Conservation (phyloP, 1,284 basidiomycete genomes). For the Ganoderma meredithae region DNA sequence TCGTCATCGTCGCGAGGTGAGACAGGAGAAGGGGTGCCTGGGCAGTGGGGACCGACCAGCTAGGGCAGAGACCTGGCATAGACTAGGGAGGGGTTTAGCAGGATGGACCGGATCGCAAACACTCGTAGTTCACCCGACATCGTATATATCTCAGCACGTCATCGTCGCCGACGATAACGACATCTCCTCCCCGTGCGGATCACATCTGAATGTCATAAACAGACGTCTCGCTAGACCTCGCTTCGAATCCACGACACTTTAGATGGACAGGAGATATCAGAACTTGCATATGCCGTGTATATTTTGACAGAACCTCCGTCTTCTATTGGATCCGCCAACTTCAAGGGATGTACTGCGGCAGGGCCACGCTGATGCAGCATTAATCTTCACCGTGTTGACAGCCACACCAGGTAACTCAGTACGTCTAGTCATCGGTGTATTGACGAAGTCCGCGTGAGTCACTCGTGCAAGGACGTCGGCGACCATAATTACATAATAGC, state of each 20-base stretch:
- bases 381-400: background rate
- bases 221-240: slow-evolving; percentile 1
- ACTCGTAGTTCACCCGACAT: background rate
- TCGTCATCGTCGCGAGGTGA: slow-evolving; percentile 6
- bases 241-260: slow-evolving; percentile 1
- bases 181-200: background rate
- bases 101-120: background rate
- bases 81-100: background rate
- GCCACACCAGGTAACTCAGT: background rate
- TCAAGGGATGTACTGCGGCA: background rate
- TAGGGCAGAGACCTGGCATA: background rate
- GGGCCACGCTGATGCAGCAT: background rate
- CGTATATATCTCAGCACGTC: slow-evolving; percentile 15
- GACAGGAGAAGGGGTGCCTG: background rate
- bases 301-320: background rate
- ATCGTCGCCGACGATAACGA: slow-evolving; percentile 9
- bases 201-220: background rate
- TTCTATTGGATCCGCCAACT: slow-evolving; percentile 2
- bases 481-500: slow-evolving; percentile 13
- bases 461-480: background rate
- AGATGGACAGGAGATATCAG: background rate
- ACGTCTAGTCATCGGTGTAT: background rate
- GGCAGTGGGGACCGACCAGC: background rate
- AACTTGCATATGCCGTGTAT: background rate
- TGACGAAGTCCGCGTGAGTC: background rate